Conservation (phyloP, 192 early-diverging fungal species). For the Radiomyces spectabilis region DNA sequence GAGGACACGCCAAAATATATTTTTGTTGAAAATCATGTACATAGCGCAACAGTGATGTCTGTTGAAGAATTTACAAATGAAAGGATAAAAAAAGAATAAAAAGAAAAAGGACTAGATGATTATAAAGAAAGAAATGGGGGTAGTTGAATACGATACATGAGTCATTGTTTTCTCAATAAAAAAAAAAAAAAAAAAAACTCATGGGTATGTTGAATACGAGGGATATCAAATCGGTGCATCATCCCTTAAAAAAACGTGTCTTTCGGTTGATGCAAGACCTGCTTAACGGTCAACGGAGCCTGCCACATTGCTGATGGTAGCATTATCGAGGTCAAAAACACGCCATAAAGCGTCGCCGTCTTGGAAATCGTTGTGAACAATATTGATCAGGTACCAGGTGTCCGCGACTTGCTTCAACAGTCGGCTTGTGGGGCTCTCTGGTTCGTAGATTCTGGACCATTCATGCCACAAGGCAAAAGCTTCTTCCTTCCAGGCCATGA, state of each 20-base stretch:
- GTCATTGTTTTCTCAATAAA: too few relatives aligned
- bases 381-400: conserved; percentile 85
- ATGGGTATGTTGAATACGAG: neutral
- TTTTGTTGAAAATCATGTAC: neutral
- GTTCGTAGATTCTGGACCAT: conserved; percentile 71
- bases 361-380: conserved; percentile 93
- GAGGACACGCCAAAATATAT: neutral
- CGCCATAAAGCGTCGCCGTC: conserved; percentile 59
- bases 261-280: too few relatives aligned
- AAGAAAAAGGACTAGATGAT: too few relatives aligned
- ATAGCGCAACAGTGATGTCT: too few relatives aligned
- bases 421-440: conserved; percentile 29
- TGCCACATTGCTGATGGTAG: conserved; percentile 9
- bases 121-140: too few relatives aligned
- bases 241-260: too few relatives aligned
- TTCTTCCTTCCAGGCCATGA: conserved; percentile 97
- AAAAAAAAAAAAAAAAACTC: conserved; percentile 3
- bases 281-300: too few relatives aligned
- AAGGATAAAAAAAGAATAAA: too few relatives aligned
- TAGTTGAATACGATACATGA: neutral
- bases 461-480: conserved; percentile 89
- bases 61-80: too few relatives aligned
- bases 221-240: too few relatives aligned
- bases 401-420: conserved; percentile 51
- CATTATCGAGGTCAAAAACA: conserved; percentile 47